phyloP scores from a whole-genome alignment of 257 asterid species.

The Datura wrightii region DNA sequence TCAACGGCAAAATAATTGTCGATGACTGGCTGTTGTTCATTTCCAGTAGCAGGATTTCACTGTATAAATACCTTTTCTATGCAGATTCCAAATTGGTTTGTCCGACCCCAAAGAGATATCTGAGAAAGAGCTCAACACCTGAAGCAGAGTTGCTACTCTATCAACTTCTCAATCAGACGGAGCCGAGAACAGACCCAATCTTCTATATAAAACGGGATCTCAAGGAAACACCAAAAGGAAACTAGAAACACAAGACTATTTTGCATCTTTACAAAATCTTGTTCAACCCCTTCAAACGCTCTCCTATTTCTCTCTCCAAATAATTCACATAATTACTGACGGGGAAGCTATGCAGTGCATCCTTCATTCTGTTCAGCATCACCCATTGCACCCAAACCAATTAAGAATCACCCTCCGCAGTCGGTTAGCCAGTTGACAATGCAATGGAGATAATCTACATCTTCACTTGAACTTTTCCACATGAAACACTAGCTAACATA shows the following conservation, averaged over 20 bases:
- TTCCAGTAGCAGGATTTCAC: too few species aligned
- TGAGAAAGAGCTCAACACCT: too few species aligned
- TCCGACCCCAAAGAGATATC: too few species aligned
- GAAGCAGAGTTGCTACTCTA: too few species aligned
- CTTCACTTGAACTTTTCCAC: neutral
- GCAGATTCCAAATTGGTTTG: too few species aligned
- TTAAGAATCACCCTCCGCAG: neutral
- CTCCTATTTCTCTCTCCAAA: neutral
- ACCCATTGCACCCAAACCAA: neutral
- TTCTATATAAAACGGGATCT: neutral
- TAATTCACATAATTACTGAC: neutral
- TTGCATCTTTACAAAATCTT: neutral
- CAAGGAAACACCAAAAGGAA: neutral
- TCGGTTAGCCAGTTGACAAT: neutral
- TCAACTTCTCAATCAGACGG: too few species aligned
- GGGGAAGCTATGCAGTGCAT: neutral
- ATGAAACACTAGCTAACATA: neutral
- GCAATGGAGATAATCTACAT: neutral
- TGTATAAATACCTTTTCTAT: too few species aligned
- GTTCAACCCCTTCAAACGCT: neutral
- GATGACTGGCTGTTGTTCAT: too few species aligned
- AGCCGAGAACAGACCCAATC: neutral
- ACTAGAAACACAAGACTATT: neutral
- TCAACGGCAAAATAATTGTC: too few species aligned
- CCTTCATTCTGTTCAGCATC: neutral